Base-by-base conservation (phyloP, 2,329 filamentous ascomycete genomes). In the Onygenales sp. region DNA sequence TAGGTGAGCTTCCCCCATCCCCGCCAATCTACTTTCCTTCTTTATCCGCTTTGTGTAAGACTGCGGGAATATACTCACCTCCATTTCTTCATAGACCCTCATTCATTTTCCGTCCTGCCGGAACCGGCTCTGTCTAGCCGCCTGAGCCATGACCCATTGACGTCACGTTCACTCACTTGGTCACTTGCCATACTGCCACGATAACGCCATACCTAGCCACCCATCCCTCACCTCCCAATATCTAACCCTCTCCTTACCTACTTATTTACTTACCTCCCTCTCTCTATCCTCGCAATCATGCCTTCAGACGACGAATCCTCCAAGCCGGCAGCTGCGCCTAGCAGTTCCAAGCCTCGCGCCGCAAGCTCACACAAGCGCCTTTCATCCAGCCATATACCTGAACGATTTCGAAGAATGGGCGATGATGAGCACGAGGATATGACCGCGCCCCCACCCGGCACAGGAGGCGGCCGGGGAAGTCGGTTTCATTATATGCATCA, bases 401-500 rank as follows among this genome's bases (percentile, higher is more conserved):
- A 82, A 52, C 76, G 76, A 52, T 75, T 84, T 57, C 21, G 21
- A 39, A 76, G 73, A 61, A 75, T 33, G 31, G 79, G 78, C 33
- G 77, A 79, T 56, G 81, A 84, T 67, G 77, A 75, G 4, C 74
- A 84, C 14, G 77, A 82, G 40, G 82, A 84, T 64, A 79, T 80
- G 56, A 80, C 79, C 11, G 79, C 79, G 49, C 76, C 79, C 2
- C 77, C 74, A n/a, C 62, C 59, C 36, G 64, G 61, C 42, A 58
- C 58, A 51, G 61, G 60, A 11, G 68, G 69, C n/a, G 21, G 47
- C 21, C 63, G 65, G 37, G 70, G 70, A 53, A 67, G 71, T 51
- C 71, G 74, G 43, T 65, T 74, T 47, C 71, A 77, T 56, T 88
- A 90, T 64, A 88, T 95, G 84, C 93, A 95, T 69, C 91, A 95